These are phyloP conservation scores for Rachicladosporium sp. DNA, from an alignment of 2,329 filamentous ascomycete genomes.

Conservation along the genomic window DNA sequence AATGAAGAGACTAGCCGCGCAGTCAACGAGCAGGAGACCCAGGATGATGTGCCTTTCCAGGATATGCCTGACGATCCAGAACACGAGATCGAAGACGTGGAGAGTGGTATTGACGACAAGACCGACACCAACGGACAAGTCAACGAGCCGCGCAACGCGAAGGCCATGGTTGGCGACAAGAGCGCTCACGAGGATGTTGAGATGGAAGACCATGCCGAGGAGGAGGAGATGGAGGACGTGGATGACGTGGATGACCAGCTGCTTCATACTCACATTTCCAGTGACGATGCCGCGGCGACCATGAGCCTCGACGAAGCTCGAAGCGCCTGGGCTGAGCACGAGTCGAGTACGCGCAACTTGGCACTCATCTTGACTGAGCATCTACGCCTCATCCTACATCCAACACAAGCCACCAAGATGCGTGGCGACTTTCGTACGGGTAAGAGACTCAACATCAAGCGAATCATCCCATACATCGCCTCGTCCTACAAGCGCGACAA, in stretches of 20 bases:
- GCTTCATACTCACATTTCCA: slow-evolving; percentile 56
- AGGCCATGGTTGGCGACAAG: slow-evolving; percentile 34
- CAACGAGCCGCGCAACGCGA: slow-evolving; percentile 21
- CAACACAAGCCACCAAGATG: slow-evolving; percentile 89
- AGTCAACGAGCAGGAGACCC: slow-evolving; percentile 37
- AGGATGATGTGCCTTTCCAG: slow-evolving; percentile 19
- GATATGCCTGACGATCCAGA: slow-evolving; percentile 12
- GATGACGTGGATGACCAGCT: slow-evolving; percentile 46
- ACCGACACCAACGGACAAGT: slow-evolving; percentile 15
- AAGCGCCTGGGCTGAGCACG: slow-evolving; percentile 73
- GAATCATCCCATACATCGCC: slow-evolving; percentile 98
- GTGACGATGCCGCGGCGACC: slow-evolving; percentile 11
- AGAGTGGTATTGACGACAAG: slow-evolving; percentile 20
- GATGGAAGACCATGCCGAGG: slow-evolving; percentile 26
- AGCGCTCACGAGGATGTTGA: slow-evolving; percentile 30
- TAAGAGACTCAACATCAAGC: slow-evolving; percentile 97
- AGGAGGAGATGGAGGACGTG: slow-evolving; percentile 23
- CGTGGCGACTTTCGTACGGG: slow-evolving; percentile 94
- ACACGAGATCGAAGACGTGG: slow-evolving; percentile 27
- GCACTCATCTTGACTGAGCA: slow-evolving; percentile 87
- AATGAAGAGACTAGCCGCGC: slow-evolving; percentile 85
- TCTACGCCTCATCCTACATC: slow-evolving; percentile 85
- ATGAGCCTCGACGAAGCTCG: slow-evolving; percentile 44
- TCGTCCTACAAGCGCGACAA: slow-evolving; percentile 98
- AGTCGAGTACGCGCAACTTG: slow-evolving; percentile 70